phyloP scores from a whole-genome alignment of 352 stramenopile genomes.

The Globisporangium barbulae region DNA sequence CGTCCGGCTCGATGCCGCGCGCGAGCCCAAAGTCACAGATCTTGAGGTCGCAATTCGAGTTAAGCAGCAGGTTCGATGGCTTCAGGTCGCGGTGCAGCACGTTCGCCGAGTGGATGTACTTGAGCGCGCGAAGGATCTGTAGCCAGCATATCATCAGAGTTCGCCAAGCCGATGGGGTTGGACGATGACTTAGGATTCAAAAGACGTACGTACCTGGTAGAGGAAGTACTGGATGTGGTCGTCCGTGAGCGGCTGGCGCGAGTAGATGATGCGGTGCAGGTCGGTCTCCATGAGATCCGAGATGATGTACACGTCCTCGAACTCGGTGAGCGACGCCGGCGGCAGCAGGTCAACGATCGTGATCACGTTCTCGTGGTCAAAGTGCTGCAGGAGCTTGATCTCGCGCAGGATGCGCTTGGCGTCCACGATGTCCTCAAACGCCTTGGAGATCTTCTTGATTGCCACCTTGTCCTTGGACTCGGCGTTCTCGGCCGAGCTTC shows the following conservation, averaged over 20 bases:
- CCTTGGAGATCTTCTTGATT: constrained; percentile 88
- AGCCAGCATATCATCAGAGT: neutral
- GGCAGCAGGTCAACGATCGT: constrained; percentile 94
- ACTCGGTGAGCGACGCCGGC: constrained; percentile 90
- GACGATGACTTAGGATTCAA: neutral
- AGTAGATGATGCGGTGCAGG: constrained; percentile 98
- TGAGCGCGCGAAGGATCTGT: constrained; percentile 94
- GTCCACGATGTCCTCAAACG: constrained; percentile 98
- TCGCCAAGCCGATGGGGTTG: neutral
- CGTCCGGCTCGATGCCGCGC: constrained; percentile 72
- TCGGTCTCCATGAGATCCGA: constrained; percentile 98
- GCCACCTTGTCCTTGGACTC: constrained; percentile 85
- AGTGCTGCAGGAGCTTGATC: constrained; percentile 93
- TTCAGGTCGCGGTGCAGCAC: constrained; percentile 97
- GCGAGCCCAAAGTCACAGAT: constrained; percentile 92
- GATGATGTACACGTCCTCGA: constrained; percentile 98
- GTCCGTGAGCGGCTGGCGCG: constrained; percentile 88
- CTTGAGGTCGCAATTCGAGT: constrained; percentile 90
- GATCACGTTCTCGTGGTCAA: constrained; percentile 96
- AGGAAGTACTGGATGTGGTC: constrained; percentile 94
- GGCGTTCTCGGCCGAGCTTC: constrained; percentile 73
- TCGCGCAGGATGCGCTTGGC: constrained; percentile 98
- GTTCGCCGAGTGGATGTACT: constrained; percentile 93
- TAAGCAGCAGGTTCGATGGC: constrained; percentile 96
- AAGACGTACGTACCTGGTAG: constrained; percentile 61